A percentile compares a stretch with the other conserved stretches of the same genome.
phyloP scores from a whole-genome alignment of 2,329 filamentous ascomycete species.

The Zopfia rhizophila region DNA sequence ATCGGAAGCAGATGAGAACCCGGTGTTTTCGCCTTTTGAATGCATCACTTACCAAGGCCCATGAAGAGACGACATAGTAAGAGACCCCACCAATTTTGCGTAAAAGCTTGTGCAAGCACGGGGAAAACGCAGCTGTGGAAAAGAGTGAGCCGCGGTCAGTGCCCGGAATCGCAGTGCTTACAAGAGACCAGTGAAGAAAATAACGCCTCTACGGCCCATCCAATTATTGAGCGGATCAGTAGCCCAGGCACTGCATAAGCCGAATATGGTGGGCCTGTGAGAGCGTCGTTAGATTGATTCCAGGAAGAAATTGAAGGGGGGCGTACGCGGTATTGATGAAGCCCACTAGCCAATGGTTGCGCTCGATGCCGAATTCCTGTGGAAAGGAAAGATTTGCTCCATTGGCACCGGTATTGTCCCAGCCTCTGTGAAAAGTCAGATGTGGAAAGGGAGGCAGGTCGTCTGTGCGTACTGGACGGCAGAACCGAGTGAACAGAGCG shows the following conservation, averaged over 20 bases:
- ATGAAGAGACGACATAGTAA: conserved; percentile 16
- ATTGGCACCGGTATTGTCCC: conserved; percentile 14
- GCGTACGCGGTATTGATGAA: conserved; percentile 35
- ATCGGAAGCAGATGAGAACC: too few relatives aligned
- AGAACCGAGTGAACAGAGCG: too few relatives aligned
- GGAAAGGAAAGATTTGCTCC: conserved; percentile 46
- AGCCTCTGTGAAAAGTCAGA: too few relatives aligned
- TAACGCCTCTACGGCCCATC: conserved; percentile 41
- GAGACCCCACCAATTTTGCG: conserved; percentile 22
- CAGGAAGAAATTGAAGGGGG: too few relatives aligned
- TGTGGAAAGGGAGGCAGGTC: too few relatives aligned
- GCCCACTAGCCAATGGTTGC: conserved; percentile 38
- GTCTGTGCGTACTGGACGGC: too few relatives aligned
- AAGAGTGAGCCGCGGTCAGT: too few relatives aligned
- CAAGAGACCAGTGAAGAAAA: conserved; percentile 40
- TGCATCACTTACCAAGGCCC: conserved; percentile 14
- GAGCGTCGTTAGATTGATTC: too few relatives aligned
- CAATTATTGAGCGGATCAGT: conserved; percentile 38
- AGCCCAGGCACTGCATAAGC: conserved; percentile 1
- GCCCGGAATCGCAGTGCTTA: too few relatives aligned
- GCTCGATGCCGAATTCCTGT: conserved; percentile 60
- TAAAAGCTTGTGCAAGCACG: conserved; percentile 15
- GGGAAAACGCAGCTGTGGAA: conserved; percentile 27
- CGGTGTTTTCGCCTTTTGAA: too few relatives aligned
- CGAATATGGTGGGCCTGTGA: conserved; percentile 19